Evolutionary conservation across 495 filamentous ascomycete species (phyloP), one percentile per base, ranked within the genome.

Genomic region (Hyaloscypha variabilis): DNA sequence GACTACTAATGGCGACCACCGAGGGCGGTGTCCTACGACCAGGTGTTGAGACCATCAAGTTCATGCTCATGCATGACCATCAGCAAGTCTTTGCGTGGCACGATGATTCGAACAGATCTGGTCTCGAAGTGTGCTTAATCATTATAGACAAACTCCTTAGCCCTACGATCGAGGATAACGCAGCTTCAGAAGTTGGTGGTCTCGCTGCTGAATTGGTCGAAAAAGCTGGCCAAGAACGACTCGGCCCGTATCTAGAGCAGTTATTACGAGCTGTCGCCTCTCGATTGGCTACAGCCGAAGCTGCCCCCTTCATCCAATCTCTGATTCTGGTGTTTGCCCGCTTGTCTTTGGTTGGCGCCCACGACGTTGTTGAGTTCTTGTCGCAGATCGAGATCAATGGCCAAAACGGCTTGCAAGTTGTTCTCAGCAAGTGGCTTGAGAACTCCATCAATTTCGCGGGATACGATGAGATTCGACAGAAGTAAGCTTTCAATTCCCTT

Each of bases 371-470:
- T 3, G 89, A 93, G 65, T 99, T 99, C 78, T 80, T 99, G 39
- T 88, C 89, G 26, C 88, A 92, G 63, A 88, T 96, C 56, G 84
- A 92, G 67, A 86, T 99, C 63, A 84, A 85, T 30, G 83, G 82
- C 23, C 81, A 86, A 69, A 96, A 83, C 71, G 95, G 95, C 14
- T 80, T 99, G 8, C 85, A 92, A 59, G 88, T 97, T 2, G 95
- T 99, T 17, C 77, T 99, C 66, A 82, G 87, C 77, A 97, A 97
- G 76, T 99, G 95, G 95, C 82, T 98, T 0, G 94, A 97, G 76
- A 95, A 97, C 76, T 97, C 93, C 3, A 85, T 95, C 77, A 96
- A 89, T 74, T 98, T 99, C 76, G 91, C 92, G 8, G 95, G 95
- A 23, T 99, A 97, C 70, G 93, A 97, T 70, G 94, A 97, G 74